Conservation (phyloP, 2,329 filamentous ascomycete genomes). For the Chaetothyriales sp. region DNA sequence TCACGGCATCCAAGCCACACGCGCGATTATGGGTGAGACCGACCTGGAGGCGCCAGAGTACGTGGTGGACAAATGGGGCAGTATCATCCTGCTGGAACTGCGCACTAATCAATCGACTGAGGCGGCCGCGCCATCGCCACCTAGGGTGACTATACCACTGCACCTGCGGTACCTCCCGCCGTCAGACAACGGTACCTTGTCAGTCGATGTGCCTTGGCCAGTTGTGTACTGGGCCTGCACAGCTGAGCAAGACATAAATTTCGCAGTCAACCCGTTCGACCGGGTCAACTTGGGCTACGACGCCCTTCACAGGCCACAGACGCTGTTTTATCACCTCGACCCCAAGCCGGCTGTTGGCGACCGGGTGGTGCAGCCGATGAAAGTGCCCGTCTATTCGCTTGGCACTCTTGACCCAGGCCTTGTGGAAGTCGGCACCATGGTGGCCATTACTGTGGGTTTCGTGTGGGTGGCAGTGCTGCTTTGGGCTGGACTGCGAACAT, state of each 20-base stretch:
- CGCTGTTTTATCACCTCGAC: conserved; percentile 66
- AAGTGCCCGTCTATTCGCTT: conserved; percentile 49
- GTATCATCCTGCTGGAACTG: conserved; percentile 59
- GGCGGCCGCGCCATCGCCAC: not conserved
- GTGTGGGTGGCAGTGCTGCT: conserved; percentile 54
- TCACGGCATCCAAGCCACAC: conserved; percentile 58
- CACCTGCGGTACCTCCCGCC: conserved; percentile 72
- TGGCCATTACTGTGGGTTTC: conserved; percentile 48
- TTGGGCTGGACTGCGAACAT: conserved; percentile 16
- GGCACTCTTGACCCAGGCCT: conserved; percentile 31
- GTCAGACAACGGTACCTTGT: conserved; percentile 37
- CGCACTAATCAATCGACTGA: conserved; percentile 1
- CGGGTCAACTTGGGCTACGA: conserved; percentile 75
- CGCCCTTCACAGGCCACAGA: conserved; percentile 56
- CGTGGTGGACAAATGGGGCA: conserved; percentile 62
- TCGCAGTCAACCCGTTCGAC: conserved; percentile 71
- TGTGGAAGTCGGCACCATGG: conserved; percentile 42
- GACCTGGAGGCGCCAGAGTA: conserved; percentile 88
- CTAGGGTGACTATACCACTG: conserved; percentile 47
- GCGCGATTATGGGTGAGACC: conserved; percentile 56
- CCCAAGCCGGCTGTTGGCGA: conserved; percentile 29
- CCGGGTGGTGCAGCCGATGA: conserved; percentile 39
- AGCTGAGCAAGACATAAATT: conserved; percentile 42
- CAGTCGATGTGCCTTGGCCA: conserved; percentile 58
- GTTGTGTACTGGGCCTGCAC: conserved; percentile 82